A percentile compares a stretch with the other conserved stretches of the same genome.
These are phyloP conservation scores for Leishmania braziliensis DNA, from an alignment of 208 protist species.

Conservation along the genomic window DNA sequence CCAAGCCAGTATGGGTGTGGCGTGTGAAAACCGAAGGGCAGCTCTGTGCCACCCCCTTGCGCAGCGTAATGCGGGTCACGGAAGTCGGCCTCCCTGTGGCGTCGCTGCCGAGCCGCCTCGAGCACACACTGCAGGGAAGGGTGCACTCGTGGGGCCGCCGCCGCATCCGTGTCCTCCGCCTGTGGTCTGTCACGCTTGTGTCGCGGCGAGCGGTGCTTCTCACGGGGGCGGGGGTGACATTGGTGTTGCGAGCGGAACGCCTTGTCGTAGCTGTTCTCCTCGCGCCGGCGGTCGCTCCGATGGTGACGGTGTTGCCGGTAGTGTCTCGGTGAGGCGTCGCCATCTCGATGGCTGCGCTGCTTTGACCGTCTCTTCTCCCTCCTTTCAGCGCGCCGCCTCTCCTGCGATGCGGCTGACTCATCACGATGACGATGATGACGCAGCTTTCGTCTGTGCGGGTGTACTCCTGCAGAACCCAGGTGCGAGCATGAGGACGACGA, in stretches of 20 bases:
- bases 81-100: background rate
- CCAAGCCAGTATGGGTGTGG: background rate
- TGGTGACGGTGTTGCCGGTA: background rate
- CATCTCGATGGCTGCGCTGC: background rate
- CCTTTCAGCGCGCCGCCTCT: background rate
- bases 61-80: background rate
- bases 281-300: background rate
- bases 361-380: background rate
- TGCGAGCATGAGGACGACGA: background rate
- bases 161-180: background rate
- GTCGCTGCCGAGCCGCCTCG: background rate
- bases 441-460: background rate
- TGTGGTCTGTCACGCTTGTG: background rate
- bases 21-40: background rate
- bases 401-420: background rate
- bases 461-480: background rate
- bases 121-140: background rate
- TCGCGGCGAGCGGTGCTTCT: background rate
- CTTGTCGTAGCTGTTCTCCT: background rate
- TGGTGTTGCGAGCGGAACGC: background rate
- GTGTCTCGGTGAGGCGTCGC: background rate
- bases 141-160: background rate
- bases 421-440: background rate
- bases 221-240: background rate
- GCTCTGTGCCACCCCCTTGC: conserved; percentile 5